Conservation (phyloP, 371 early-diverging fungal species). For the Mucor circinelloides region DNA sequence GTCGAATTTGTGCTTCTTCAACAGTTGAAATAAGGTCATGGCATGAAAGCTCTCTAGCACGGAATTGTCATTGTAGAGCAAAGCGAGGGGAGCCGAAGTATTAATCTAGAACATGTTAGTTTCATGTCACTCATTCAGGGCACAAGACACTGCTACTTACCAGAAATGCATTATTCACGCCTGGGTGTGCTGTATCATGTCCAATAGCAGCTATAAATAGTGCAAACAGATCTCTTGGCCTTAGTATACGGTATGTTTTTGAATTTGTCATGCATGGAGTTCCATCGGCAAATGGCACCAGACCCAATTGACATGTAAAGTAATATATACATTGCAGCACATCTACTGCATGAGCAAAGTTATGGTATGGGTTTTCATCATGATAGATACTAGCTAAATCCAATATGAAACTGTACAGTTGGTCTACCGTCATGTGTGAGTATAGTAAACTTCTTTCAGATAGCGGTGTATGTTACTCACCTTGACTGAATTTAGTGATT, state of each 20-base stretch:
- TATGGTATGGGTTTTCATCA: conserved; percentile 80
- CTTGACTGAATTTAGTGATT: conserved; percentile 55
- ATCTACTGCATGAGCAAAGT: conserved; percentile 85
- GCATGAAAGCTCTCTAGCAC: conserved; percentile 94
- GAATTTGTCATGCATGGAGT: conserved; percentile 2
- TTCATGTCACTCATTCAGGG: neutral
- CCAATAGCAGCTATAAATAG: conserved; percentile 77
- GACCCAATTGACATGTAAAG: conserved; percentile 65
- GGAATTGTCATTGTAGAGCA: conserved; percentile 89
- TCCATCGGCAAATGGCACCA: conserved; percentile 37
- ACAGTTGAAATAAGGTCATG: conserved; percentile 79
- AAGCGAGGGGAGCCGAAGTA: conserved; percentile 73
- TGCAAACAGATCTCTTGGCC: conserved; percentile 70
- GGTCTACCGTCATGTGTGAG: conserved; percentile 35
- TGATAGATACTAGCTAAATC: conserved; percentile 67
- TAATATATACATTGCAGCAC: conserved; percentile 81
- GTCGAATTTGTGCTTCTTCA: conserved; percentile 70
- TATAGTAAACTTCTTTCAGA: neutral
- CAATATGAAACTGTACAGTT: conserved; percentile 60
- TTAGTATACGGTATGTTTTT: conserved; percentile 30
- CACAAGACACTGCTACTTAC: conserved; percentile 24
- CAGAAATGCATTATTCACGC: conserved; percentile 79
- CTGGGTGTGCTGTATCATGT: conserved; percentile 87
- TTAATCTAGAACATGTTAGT: conserved; percentile 9
- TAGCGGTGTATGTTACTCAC: conserved; percentile 33